These are phyloP conservation scores for Ceratocystis destructans DNA, from an alignment of 2,329 filamentous ascomycete species.

Conservation along the genomic window DNA sequence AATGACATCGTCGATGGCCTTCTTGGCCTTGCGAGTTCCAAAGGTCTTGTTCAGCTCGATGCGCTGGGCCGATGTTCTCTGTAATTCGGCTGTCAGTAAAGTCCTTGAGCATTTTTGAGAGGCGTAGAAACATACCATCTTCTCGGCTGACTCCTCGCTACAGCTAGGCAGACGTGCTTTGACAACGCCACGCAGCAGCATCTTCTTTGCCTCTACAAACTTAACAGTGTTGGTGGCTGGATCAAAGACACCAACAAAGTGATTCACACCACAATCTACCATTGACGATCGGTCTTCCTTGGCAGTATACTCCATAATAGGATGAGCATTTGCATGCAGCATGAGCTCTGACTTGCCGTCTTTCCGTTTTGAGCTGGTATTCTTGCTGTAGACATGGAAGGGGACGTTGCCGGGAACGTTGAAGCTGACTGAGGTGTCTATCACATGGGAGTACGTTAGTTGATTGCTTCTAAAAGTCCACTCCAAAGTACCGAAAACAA, in stretches of 20 bases:
- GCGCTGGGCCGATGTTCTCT: constrained; percentile 48
- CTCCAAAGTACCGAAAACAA: background rate
- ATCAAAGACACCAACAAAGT: constrained; percentile 53
- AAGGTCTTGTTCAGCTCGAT: constrained; percentile 64
- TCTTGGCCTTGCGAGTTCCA: constrained; percentile 75
- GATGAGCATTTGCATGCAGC: constrained; percentile 44
- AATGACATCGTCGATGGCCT: constrained; percentile 53
- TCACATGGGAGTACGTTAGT: background rate
- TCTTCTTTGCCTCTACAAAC: constrained; percentile 50
- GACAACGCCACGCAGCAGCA: constrained; percentile 45
- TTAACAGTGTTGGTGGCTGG: constrained; percentile 44
- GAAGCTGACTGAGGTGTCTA: constrained; percentile 29
- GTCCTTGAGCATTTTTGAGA: background rate
- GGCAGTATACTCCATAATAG: constrained; percentile 45
- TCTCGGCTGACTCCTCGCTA: constrained; percentile 31
- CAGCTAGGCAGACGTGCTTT: constrained; percentile 37
- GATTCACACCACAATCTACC: constrained; percentile 35
- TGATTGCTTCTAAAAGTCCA: background rate
- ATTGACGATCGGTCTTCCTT: constrained; percentile 28
- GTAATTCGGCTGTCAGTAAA: constrained; percentile 21
- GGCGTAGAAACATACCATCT: constrained; percentile 17
- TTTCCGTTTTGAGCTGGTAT: constrained; percentile 24
- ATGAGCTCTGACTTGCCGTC: constrained; percentile 36
- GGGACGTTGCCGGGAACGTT: constrained; percentile 27
- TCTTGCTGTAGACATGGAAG: constrained; percentile 38